Evolutionary conservation across 2,329 filamentous ascomycete genomes (phyloP).

Genomic region (Cytospora schulzeri): DNA sequence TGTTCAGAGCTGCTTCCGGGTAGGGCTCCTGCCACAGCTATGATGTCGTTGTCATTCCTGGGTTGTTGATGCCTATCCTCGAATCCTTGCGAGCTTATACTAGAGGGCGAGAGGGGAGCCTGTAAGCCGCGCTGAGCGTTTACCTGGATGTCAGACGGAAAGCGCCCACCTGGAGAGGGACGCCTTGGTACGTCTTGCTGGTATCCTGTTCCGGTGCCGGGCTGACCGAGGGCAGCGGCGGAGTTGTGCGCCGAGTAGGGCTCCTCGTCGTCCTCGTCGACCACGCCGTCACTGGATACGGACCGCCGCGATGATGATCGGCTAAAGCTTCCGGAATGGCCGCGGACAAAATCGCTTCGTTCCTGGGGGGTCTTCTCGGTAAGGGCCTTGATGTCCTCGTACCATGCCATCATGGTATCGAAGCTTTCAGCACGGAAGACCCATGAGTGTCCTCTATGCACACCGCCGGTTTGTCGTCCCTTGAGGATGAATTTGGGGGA

Average conservation of each 20-base stretch:
- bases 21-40: conserved; percentile 59
- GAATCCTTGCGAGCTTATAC: conserved; percentile 68
- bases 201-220: conserved; percentile 40
- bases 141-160: conserved; percentile 90
- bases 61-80: conserved; percentile 35
- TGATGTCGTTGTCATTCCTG: conserved; percentile 56
- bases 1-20: conserved; percentile 48
- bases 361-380: conserved; percentile 89
- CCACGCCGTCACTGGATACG: conserved; percentile 72
- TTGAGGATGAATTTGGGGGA: conserved; percentile 99
- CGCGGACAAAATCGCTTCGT: conserved; percentile 81
- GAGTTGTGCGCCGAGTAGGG: conserved; percentile 61
- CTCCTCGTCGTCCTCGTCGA: conserved; percentile 74
- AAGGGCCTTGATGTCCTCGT: conserved; percentile 85
- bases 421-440: conserved; percentile 72
- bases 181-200: conserved; percentile 61
- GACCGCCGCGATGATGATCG: conserved; percentile 60
- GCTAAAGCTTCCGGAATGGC: conserved; percentile 77
- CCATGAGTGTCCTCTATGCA: conserved; percentile 82
- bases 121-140: conserved; percentile 78
- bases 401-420: conserved; percentile 97
- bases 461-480: conserved; percentile 86
- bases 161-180: conserved; percentile 91
- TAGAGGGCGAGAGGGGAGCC: conserved; percentile 77
- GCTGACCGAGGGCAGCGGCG: conserved; percentile 52